Conservation (phyloP, 495 filamentous ascomycete genomes). For the Trichoderma reesei region DNA sequence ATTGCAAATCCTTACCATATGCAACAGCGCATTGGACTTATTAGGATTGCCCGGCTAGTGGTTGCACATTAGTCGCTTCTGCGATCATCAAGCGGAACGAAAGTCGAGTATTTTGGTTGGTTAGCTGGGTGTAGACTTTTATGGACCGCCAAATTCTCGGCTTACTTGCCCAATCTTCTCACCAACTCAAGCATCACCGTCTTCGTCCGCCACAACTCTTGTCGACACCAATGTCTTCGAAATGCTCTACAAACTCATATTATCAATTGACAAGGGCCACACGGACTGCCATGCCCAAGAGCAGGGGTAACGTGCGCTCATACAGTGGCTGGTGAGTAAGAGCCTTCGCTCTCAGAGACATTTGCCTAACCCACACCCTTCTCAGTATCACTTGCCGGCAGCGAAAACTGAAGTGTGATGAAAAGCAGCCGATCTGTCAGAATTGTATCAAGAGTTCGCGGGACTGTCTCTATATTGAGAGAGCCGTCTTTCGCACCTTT, state of each 20-base stretch:
- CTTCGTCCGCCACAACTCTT: not conserved
- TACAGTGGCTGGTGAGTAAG: not conserved
- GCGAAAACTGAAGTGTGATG: not conserved
- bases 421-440: not conserved
- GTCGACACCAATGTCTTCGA: not conserved
- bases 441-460: not conserved
- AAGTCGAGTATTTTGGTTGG: too few relatives aligned
- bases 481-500: not conserved
- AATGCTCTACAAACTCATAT: not conserved
- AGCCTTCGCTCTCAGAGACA: not conserved
- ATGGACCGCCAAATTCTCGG: not conserved
- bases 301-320: not conserved
- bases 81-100: too few relatives aligned
- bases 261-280: not conserved
- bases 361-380: not conserved
- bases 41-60: too few relatives aligned
- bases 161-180: not conserved
- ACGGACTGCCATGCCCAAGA: not conserved
- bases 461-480: not conserved
- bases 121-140: not conserved
- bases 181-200: not conserved
- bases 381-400: not conserved
- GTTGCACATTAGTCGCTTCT: too few relatives aligned
- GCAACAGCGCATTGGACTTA: too few relatives aligned
- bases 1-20: too few relatives aligned